phyloP scores from a whole-genome alignment of 2,329 filamentous ascomycete genomes.

The Exophiala xenobiotica region DNA sequence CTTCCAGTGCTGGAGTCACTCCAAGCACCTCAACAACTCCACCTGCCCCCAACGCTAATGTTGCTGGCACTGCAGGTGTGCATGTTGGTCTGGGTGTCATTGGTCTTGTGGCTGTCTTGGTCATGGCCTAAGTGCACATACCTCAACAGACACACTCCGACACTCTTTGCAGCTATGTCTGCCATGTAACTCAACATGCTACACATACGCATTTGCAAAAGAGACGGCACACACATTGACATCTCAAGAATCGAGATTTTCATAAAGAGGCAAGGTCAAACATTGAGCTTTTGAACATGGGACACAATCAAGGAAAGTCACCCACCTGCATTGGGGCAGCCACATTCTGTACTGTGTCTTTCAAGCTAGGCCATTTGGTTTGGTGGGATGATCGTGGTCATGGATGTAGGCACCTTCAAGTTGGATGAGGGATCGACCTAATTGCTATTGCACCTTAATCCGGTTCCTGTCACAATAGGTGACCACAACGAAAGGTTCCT shows the following conservation, averaged over 20 bases:
- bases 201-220: slow-evolving; percentile 20
- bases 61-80: slow-evolving; percentile 73
- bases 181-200: slow-evolving; percentile 24
- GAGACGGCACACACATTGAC: slow-evolving; percentile 9
- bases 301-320: slow-evolving; percentile 4
- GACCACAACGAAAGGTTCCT: slow-evolving; percentile 14
- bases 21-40: slow-evolving; percentile 18
- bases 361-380: slow-evolving; percentile 21
- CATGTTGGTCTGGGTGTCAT: slow-evolving; percentile 71
- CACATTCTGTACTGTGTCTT: slow-evolving; percentile 5
- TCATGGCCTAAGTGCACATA: slow-evolving; percentile 17
- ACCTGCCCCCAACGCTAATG: slow-evolving; percentile 31
- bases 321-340: slow-evolving; percentile 4
- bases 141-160: slow-evolving; percentile 19
- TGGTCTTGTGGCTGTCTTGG: slow-evolving; percentile 27
- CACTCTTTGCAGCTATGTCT: slow-evolving; percentile 28
- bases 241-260: slow-evolving; percentile 15
- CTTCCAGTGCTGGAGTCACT: slow-evolving; percentile 16
- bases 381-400: slow-evolving; percentile 8
- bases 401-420: slow-evolving; percentile 1
- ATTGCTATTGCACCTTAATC: slow-evolving; percentile 18
- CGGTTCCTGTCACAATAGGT: slow-evolving; percentile 14
- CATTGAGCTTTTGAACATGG: slow-evolving; percentile 14
- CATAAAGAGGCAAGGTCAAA: slow-evolving; percentile 8
- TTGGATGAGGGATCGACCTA: slow-evolving; percentile 18